These are phyloP conservation scores for Populus davidiana DNA, from an alignment of 345 rosid species.

Conservation along the genomic window DNA sequence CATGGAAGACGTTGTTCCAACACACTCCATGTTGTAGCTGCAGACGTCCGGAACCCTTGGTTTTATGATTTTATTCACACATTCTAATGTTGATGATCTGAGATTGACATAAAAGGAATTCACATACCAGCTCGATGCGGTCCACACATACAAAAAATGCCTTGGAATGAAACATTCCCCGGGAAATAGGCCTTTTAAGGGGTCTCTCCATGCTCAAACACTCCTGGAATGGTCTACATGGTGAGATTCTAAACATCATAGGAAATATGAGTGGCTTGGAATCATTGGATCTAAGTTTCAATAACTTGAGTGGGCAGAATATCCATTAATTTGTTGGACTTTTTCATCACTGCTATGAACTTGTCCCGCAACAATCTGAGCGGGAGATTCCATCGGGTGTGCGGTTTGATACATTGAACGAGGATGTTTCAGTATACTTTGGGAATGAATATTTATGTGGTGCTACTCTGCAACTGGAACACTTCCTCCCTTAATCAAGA, in stretches of 20 bases:
- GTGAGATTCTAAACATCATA: constrained; percentile 5
- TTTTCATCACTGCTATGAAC: constrained; percentile 1
- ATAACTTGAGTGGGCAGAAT: constrained; percentile 4
- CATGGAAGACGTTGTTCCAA: no score
- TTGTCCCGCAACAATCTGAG: constrained; percentile 19
- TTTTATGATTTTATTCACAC: no score
- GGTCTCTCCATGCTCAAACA: constrained; percentile 16
- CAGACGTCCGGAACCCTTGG: no score
- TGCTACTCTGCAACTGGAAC: background rate
- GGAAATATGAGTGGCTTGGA: constrained; percentile 15
- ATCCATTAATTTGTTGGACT: constrained; percentile 16
- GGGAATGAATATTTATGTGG: constrained; percentile 26
- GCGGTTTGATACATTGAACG: constrained; percentile 21
- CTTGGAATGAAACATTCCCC: constrained; percentile 14
- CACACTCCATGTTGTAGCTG: no score
- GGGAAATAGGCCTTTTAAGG: constrained; percentile 2
- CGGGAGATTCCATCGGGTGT: constrained; percentile 20
- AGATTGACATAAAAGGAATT: no score
- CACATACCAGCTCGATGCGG: no score
- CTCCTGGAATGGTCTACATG: constrained; percentile 11
- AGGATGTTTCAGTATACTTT: constrained; percentile 15
- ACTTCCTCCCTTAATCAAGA: background rate
- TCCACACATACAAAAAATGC: no score
- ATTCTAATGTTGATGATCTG: no score
- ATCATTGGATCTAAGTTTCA: constrained; percentile 10